These are phyloP conservation scores for Suhomyces coccinellae DNA, from an alignment of 1,139 yeast genomes.

Conservation along the genomic window DNA sequence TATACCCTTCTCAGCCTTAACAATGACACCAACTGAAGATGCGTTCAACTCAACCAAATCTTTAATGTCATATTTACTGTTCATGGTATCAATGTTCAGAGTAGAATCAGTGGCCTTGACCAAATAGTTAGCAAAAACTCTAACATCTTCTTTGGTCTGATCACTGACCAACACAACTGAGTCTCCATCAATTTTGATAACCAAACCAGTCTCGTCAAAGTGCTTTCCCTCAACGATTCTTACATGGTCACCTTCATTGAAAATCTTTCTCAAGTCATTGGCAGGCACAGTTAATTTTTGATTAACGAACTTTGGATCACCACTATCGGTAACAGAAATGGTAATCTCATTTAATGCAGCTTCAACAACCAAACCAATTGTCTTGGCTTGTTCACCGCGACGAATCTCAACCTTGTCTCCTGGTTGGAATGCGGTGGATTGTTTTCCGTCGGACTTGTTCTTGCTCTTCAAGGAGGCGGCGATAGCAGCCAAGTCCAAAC, in stretches of 20 bases:
- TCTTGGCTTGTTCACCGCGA: slow-evolving; percentile 91
- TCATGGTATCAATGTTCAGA: slow-evolving; percentile 30
- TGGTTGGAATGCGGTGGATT: slow-evolving; percentile 68
- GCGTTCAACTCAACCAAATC: slow-evolving; percentile 89
- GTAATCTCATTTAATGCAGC: slow-evolving; percentile 66
- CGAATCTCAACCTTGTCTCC: slow-evolving; percentile 93
- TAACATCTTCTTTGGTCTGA: slow-evolving; percentile 81
- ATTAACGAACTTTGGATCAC: slow-evolving; percentile 49
- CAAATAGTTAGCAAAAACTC: slow-evolving; percentile 88
- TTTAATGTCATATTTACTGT: slow-evolving; percentile 80
- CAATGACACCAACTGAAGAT: slow-evolving; percentile 83
- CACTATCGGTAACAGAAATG: slow-evolving; percentile 54
- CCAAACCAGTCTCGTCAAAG: slow-evolving; percentile 91
- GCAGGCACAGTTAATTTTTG: slow-evolving; percentile 69
- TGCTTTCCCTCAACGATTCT: slow-evolving; percentile 91
- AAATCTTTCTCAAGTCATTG: slow-evolving; percentile 78
- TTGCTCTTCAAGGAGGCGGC: slow-evolving; percentile 79
- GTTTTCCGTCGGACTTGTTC: slow-evolving; percentile 29
- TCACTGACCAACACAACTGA: slow-evolving; percentile 89
- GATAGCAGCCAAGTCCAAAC: slow-evolving; percentile 79
- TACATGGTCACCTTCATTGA: slow-evolving; percentile 92
- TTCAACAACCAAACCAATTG: slow-evolving; percentile 75
- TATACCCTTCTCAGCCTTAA: slow-evolving; percentile 84
- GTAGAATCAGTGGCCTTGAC: slow-evolving; percentile 78
- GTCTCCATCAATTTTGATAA: slow-evolving; percentile 77